Percentiles rank a stretch among this genome's conserved stretches.
phyloP scores from a whole-genome alignment of 768 basidiomycete species.

The Trametes cinnabarina region DNA sequence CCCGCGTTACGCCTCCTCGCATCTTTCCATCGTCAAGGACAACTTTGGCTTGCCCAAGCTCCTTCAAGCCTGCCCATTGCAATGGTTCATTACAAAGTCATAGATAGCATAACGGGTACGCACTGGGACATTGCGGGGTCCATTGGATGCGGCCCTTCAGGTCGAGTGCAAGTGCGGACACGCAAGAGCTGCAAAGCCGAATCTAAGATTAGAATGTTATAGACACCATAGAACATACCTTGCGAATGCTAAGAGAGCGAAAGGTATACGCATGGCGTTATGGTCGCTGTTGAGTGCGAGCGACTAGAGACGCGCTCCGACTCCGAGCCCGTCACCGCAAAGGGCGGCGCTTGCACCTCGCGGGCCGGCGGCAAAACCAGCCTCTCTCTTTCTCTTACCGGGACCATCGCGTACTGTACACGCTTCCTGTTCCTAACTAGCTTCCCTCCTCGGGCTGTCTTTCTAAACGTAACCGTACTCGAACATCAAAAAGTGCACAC shows the following conservation, averaged over 20 bases:
- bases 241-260: conserved; percentile 18
- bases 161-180: conserved; percentile 46
- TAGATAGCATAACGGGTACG: no score
- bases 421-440: not conserved
- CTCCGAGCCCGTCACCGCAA: not conserved
- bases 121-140: conserved; percentile 71
- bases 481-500: no score
- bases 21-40: conserved; percentile 58
- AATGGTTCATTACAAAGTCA: no score
- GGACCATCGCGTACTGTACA: not conserved
- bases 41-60: conserved; percentile 57
- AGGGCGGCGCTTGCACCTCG: not conserved
- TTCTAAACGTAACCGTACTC: no score
- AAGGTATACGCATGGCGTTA: conserved; percentile 18
- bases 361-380: conserved; percentile 13
- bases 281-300: conserved; percentile 8
- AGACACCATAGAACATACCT: conserved; percentile 17
- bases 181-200: conserved; percentile 22
- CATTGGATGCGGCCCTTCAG: conserved; percentile 62
- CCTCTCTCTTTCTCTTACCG: not conserved
- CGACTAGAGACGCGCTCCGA: not conserved
- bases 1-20: conserved; percentile 49
- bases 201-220: no score
- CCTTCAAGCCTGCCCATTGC: conserved; percentile 24
- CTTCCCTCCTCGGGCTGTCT: not conserved